phyloP scores from a whole-genome alignment of 805 yeast genomes.

The Spathaspora passalidarum region DNA sequence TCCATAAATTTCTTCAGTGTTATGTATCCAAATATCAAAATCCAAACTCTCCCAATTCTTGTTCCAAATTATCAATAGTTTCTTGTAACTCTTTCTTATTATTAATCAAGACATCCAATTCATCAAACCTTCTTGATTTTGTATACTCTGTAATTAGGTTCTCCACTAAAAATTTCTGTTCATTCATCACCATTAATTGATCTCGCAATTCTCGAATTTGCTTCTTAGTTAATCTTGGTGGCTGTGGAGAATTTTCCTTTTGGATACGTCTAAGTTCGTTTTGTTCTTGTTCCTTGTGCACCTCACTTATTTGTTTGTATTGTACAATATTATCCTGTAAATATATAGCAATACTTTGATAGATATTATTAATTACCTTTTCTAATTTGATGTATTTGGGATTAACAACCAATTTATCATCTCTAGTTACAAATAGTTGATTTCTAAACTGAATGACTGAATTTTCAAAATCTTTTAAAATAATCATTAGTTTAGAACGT shows the following conservation, averaged over 20 bases:
- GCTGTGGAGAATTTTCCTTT: slow-evolving; percentile 4
- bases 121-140: slow-evolving; percentile 73
- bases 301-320: slow-evolving; percentile 56
- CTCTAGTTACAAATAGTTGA: slow-evolving; percentile 12
- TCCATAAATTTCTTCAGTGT: no score
- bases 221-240: slow-evolving; percentile 40
- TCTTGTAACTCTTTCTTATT: slow-evolving; percentile 56
- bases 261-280: slow-evolving; percentile 11
- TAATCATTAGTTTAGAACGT: slow-evolving; percentile 19
- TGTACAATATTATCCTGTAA: slow-evolving; percentile 67
- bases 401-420: slow-evolving; percentile 11
- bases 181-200: slow-evolving; percentile 81
- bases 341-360: slow-evolving; percentile 53
- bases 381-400: slow-evolving; percentile 11
- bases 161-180: slow-evolving; percentile 72
- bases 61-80: slow-evolving; percentile 47
- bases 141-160: slow-evolving; percentile 62
- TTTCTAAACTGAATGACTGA: slow-evolving; percentile 21
- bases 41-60: slow-evolving; percentile 53
- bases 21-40: slow-evolving; percentile 15
- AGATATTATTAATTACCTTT: slow-evolving; percentile 50
- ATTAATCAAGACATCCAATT: slow-evolving; percentile 54
- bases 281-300: slow-evolving; percentile 31
- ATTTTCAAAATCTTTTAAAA: slow-evolving; percentile 32
- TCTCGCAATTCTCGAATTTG: slow-evolving; percentile 63